Conservation (phyloP, 352 stramenopile species). For the Sclerospora graminicola region DNA sequence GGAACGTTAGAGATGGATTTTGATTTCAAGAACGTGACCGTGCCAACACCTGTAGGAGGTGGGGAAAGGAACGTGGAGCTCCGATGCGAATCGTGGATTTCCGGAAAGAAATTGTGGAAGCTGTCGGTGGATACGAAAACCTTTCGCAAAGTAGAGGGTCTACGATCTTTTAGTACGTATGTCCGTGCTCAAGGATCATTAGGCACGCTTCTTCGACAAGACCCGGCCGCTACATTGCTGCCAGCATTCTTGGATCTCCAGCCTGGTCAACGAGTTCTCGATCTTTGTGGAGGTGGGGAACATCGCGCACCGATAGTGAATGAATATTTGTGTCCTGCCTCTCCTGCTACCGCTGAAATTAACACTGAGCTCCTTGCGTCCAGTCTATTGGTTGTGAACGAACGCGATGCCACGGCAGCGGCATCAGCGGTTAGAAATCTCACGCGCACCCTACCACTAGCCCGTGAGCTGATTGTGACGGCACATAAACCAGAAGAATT, state of each 20-base stretch:
- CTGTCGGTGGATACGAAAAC: conserved; percentile 61
- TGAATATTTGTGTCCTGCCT: conserved; percentile 23
- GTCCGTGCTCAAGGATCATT: conserved; percentile 83
- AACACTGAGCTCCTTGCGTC: conserved; percentile 6
- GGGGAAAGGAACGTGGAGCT: conserved; percentile 47
- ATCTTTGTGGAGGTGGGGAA: conserved; percentile 62
- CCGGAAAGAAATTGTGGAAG: conserved; percentile 65
- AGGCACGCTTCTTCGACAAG: conserved; percentile 89
- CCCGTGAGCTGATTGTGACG: conserved; percentile 45
- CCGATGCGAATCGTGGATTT: conserved; percentile 53
- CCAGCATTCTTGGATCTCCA: conserved; percentile 89
- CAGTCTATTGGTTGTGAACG: conserved; percentile 59
- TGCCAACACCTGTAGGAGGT: conserved; percentile 44
- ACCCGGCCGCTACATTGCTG: conserved; percentile 93
- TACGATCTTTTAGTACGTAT: conserved; percentile 89
- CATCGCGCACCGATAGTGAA: conserved; percentile 50
- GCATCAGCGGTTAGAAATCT: conserved; percentile 45
- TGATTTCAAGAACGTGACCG: conserved; percentile 35
- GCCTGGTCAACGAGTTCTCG: conserved; percentile 64
- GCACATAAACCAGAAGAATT: conserved; percentile 69
- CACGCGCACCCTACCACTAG: conserved; percentile 39
- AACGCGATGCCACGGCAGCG: conserved; percentile 42
- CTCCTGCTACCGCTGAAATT: conserved; percentile 7
- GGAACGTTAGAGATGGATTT: conserved; percentile 66
- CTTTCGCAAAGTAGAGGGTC: conserved; percentile 78